Evolutionary conservation across 2,329 filamentous ascomycete species (phyloP).

Genomic region (Curvularia lunata): DNA sequence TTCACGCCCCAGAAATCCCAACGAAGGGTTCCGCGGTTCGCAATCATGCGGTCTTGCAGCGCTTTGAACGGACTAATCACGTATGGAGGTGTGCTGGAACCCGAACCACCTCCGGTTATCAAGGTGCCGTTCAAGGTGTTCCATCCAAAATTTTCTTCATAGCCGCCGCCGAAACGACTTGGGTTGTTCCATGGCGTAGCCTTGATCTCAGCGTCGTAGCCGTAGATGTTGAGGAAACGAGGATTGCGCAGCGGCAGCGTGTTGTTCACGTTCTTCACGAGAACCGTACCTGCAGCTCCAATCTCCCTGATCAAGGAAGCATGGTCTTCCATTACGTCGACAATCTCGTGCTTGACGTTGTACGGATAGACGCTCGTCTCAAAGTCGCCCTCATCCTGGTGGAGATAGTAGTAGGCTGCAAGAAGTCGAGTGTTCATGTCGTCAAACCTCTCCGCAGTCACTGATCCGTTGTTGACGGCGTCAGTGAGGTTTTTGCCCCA

Average conservation of each 20-base stretch:
- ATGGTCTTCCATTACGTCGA: constrained; percentile 54
- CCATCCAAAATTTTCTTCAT: constrained; percentile 49
- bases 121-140: constrained; percentile 52
- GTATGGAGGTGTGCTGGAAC: constrained; percentile 49
- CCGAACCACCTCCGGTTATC: constrained; percentile 47
- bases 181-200: constrained; percentile 48
- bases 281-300: constrained; percentile 49
- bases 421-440: constrained; percentile 43
- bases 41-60: constrained; percentile 39
- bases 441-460: constrained; percentile 32
- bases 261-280: constrained; percentile 61
- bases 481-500: constrained; percentile 41
- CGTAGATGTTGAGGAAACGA: constrained; percentile 48
- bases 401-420: constrained; percentile 44
- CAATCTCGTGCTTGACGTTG: constrained; percentile 51
- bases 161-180: constrained; percentile 47
- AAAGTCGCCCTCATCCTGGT: constrained; percentile 47
- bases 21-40: constrained; percentile 41
- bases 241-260: constrained; percentile 58
- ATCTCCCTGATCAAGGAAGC: constrained; percentile 50
- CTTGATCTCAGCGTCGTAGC: constrained; percentile 49
- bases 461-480: constrained; percentile 39
- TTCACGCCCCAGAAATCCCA: constrained; percentile 46
- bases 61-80: constrained; percentile 52
- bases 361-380: constrained; percentile 33